Base-by-base conservation (phyloP, 179 eudicot genomes). In the Drosera spatulata region DNA sequence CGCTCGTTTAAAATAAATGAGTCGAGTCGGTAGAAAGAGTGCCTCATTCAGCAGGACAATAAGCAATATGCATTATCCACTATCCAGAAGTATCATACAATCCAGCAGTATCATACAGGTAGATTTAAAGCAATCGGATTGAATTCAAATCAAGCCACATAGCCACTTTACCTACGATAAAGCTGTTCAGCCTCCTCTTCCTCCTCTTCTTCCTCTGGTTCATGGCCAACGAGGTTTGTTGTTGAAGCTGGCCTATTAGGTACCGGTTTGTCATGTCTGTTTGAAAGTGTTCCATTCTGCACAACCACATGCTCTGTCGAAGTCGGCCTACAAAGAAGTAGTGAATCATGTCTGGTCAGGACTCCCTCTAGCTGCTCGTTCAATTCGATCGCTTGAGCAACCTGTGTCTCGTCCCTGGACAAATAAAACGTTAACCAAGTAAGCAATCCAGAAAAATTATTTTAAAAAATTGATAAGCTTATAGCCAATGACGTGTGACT, bases 161-260 rank as follows among this genome's bases (percentile, higher is more conserved):
- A 7, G 33, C 40, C 22, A 37, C 58, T 10, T 8, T 54, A 91
- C 98, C 98, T 79, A 63, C 76, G 87, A 72, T 84, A 80, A 70
- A 91, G 96, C 75, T 91, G 98, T 61, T 86, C 97, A 9, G 88
- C 72, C 66, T 89, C 96, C 66, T 91, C 98, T 64, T 84, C 97
- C 48, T 80, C 88, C 50, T 91, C 98, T 64, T 84, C 97, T 45
- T 80, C 88, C 50, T 61, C 73, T 47, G 82, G 85, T 61, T 75
- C 95, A 56, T 67, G 76, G 52, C 65, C 71, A 43, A 71, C 33
- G 56, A 68, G 77, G 69, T 69, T 77, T 50, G 80, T 63, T 14
- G 71, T 57, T 55, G 87, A 70, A 48, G 79, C 69, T 56, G 75
- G 61, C 62, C 68, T 69, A 60, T 73, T 70, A 53, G 82, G 66